A percentile compares a stretch with the other conserved stretches of the same genome.
Evolutionary conservation across 495 filamentous ascomycete species (phyloP).

Genomic region (Ascobolus immersus): DNA sequence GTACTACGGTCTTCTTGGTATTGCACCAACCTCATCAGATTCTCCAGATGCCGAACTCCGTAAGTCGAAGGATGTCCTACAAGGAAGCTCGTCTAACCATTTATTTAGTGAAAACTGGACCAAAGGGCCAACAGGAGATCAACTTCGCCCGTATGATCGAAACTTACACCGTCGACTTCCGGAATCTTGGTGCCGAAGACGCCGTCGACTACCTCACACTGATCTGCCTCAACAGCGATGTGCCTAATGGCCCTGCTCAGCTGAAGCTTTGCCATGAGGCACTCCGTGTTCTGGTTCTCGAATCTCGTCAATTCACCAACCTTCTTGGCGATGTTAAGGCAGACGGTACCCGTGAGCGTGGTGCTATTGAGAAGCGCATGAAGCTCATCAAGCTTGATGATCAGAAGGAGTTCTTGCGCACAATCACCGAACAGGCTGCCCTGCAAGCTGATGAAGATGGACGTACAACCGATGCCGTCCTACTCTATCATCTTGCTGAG

Average conservation of each 20-base stretch:
- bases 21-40: not conserved
- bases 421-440: constrained; percentile 73
- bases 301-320: constrained; percentile 79
- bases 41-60: not conserved
- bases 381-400: constrained; percentile 53
- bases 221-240: constrained; percentile 77
- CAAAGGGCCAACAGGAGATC: constrained; percentile 62
- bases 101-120: constrained; percentile 19
- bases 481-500: constrained; percentile 79
- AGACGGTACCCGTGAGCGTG: constrained; percentile 58
- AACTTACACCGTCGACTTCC: constrained; percentile 87
- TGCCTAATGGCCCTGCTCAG: constrained; percentile 51
- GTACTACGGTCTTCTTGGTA: constrained; percentile 71
- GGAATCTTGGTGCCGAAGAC: constrained; percentile 57
- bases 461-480: constrained; percentile 67
- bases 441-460: constrained; percentile 82
- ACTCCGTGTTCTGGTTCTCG: constrained; percentile 78
- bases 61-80: not conserved
- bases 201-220: constrained; percentile 83
- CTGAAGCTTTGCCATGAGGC: constrained; percentile 70
- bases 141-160: constrained; percentile 85
- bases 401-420: constrained; percentile 57
- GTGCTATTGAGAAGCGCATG: constrained; percentile 72
- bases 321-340: constrained; percentile 71
- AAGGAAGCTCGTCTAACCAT: not conserved